A percentile compares a stretch with the other conserved stretches of the same genome.
Evolutionary conservation across 768 basidiomycete genomes (phyloP).

Genomic region (Lactarius deliciosus): DNA sequence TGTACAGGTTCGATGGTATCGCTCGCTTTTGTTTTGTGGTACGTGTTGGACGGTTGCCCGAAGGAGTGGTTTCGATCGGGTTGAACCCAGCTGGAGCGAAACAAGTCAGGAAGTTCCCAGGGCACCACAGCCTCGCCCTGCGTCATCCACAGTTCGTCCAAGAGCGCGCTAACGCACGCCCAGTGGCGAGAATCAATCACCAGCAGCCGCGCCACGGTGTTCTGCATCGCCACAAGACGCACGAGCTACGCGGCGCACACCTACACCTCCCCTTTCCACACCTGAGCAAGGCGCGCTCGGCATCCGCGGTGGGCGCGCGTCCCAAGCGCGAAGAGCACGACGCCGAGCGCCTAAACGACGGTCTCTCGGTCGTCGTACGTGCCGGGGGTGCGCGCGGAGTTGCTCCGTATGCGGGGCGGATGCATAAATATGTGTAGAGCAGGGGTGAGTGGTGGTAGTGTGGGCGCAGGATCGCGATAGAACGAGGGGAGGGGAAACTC

Average conservation of each 20-base stretch:
- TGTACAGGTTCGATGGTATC: neutral
- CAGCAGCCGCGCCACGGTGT: constrained; percentile 60
- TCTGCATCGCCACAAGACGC: constrained; percentile 46
- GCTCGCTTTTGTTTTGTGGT: neutral
- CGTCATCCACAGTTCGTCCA: constrained; percentile 26
- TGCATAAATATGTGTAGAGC: no score
- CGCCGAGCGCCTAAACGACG: constrained; percentile 86
- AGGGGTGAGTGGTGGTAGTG: no score
- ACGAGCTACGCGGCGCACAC: constrained; percentile 40
- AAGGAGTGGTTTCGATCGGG: no score
- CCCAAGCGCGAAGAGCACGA: constrained; percentile 79
- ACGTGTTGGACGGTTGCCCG: no score
- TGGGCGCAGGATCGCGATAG: no score
- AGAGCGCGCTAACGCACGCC: constrained; percentile 51
- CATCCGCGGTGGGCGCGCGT: constrained; percentile 44
- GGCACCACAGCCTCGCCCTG: neutral
- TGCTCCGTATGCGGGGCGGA: neutral
- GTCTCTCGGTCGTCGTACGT: constrained; percentile 73
- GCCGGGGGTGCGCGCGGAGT: constrained; percentile 37
- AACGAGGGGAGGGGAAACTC: no score
- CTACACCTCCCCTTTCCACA: constrained; percentile 32
- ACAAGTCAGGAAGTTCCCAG: no score
- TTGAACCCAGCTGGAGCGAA: no score
- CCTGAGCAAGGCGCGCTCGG: constrained; percentile 33
- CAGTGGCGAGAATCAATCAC: constrained; percentile 65